phyloP scores from a whole-genome alignment of 371 early-diverging fungal species.

The Umbelopsis sp. region DNA sequence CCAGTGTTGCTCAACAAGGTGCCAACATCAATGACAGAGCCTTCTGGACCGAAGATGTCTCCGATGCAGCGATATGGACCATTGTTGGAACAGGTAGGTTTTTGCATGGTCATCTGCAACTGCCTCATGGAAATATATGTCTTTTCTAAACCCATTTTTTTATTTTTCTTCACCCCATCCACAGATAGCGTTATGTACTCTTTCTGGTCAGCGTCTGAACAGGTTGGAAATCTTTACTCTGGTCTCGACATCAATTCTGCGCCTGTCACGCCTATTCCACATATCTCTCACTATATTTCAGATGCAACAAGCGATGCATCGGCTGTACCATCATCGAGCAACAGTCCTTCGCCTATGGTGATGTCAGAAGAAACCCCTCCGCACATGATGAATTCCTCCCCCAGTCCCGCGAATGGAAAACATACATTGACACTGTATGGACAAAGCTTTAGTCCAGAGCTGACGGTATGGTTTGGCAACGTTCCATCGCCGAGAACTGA shows the following conservation, averaged over 20 bases:
- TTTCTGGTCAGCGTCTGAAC: constrained; percentile 56
- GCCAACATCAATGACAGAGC: constrained; percentile 32
- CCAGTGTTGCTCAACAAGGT: constrained; percentile 15
- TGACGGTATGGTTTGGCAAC: constrained; percentile 74
- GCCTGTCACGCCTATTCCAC: constrained; percentile 3
- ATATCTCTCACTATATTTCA: constrained; percentile 24
- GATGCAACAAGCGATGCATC: constrained; percentile 23
- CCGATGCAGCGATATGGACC: constrained; percentile 88
- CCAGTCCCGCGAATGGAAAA: background rate
- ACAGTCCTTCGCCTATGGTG: constrained; percentile 20
- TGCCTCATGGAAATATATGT: no score
- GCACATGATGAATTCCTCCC: background rate
- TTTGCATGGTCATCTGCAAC: no score
- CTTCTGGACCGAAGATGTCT: constrained; percentile 82
- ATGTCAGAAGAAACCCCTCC: constrained; percentile 1
- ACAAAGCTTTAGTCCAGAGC: constrained; percentile 68
- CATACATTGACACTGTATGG: constrained; percentile 36
- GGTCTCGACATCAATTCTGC: background rate
- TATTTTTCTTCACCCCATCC: background rate
- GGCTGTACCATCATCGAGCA: background rate
- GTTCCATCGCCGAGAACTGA: constrained; percentile 34
- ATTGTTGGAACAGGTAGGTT: constrained; percentile 73
- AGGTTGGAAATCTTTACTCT: constrained; percentile 12
- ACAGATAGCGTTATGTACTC: constrained; percentile 73
- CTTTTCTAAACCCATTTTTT: background rate